Conservation (phyloP, 331 rosid species). For the Pyracantha coccinea region DNA sequence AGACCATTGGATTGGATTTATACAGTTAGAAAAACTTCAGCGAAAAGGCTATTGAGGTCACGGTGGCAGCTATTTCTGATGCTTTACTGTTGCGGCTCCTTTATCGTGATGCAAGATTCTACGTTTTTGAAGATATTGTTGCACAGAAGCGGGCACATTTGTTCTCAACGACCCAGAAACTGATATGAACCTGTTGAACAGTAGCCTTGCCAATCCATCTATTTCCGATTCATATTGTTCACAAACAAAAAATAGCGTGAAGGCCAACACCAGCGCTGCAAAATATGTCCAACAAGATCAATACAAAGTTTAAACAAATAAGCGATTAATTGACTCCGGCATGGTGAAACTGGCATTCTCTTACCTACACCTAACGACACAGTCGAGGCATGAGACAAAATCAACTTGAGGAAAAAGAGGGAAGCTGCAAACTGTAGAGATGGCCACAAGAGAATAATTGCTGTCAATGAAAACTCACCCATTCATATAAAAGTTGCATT, state of each 20-base stretch:
- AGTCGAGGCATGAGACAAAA: constrained; percentile 30
- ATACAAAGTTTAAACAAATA: not conserved
- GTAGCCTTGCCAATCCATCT: constrained; percentile 35
- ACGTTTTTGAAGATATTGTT: constrained; percentile 17
- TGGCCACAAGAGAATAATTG: not conserved
- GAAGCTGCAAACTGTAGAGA: constrained; percentile 40
- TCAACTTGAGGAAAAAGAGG: constrained; percentile 49
- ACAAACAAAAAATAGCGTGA: constrained; percentile 63
- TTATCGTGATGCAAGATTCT: constrained; percentile 7
- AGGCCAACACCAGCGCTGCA: constrained; percentile 59
- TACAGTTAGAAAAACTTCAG: not conserved
- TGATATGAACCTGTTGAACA: constrained; percentile 22
- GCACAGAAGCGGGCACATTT: constrained; percentile 30
- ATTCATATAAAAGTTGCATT: not conserved
- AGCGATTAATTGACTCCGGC: not conserved
- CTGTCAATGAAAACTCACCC: not conserved
- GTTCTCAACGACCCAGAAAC: constrained; percentile 20
- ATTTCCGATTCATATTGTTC: constrained; percentile 77
- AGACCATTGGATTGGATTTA: not conserved
- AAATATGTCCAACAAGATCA: not conserved
- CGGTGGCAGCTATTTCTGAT: constrained; percentile 10
- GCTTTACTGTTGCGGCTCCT: constrained; percentile 18
- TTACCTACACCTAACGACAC: constrained; percentile 51
- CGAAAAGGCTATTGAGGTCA: not conserved
- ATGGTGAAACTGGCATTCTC: constrained; percentile 14